Percentiles rank a stretch among this genome's conserved stretches.
Conservation (phyloP, 2,329 filamentous ascomycete species). For the Fusarium clavum region DNA sequence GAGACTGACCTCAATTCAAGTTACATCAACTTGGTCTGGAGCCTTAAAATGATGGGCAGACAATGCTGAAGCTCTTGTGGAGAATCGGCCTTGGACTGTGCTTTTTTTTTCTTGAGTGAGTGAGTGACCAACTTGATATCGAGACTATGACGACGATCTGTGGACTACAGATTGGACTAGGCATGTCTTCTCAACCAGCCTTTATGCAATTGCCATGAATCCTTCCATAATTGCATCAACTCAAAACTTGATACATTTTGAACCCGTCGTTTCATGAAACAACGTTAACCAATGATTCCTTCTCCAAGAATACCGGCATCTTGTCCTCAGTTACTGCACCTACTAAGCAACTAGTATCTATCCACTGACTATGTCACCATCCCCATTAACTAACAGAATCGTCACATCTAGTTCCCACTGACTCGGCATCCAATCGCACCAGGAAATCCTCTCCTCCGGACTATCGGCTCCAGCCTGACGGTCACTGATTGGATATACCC, state of each 20-base stretch:
- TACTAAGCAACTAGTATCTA: not conserved
- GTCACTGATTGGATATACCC: not conserved
- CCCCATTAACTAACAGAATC: constrained; percentile 8
- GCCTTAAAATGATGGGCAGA: constrained; percentile 4
- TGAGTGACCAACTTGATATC: not conserved
- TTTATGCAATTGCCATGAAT: not conserved
- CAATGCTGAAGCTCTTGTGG: constrained; percentile 23
- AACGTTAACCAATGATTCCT: not conserved
- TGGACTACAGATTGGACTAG: not conserved
- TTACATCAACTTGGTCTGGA: not conserved
- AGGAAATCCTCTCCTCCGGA: constrained; percentile 12
- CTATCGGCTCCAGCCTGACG: constrained; percentile 11
- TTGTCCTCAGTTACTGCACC: not conserved
- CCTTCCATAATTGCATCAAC: not conserved
- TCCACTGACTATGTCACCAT: constrained; percentile 15
- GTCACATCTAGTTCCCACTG: constrained; percentile 14
- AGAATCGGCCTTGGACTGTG: constrained; percentile 10
- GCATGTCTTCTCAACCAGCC: not conserved
- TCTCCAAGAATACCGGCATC: constrained; percentile 3
- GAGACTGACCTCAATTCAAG: not conserved
- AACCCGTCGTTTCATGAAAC: constrained; percentile 11
- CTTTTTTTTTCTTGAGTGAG: not conserved
- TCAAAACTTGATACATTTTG: constrained; percentile 6
- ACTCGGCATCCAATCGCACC: constrained; percentile 28
- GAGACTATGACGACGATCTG: constrained; percentile 19